Conservation (phyloP, 202 grass and related monocot species). For the Saccharum hybrid region DNA sequence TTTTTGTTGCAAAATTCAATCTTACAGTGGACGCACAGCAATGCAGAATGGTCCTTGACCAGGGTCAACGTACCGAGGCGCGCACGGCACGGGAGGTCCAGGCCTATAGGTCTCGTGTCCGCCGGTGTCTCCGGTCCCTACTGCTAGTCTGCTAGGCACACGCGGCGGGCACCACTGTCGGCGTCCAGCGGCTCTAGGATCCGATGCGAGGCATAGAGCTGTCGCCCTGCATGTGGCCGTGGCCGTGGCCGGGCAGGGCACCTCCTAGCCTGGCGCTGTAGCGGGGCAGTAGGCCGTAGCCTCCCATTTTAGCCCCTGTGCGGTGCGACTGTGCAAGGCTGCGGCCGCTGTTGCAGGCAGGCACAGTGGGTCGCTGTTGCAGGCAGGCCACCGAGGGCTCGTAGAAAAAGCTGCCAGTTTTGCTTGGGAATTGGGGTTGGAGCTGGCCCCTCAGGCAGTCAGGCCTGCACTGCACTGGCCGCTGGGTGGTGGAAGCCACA, state of each 20-base stretch:
- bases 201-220: neutral
- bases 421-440: constrained; percentile 24
- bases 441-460: neutral
- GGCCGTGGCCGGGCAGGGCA: neutral
- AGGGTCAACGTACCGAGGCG: neutral
- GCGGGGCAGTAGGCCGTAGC: neutral
- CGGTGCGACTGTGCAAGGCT: neutral
- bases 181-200: neutral
- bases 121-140: neutral
- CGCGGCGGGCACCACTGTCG: neutral
- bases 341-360: neutral
- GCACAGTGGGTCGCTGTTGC: neutral
- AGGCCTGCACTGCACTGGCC: neutral
- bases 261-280: neutral
- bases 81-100: neutral
- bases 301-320: constrained; percentile 1
- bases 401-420: constrained; percentile 5
- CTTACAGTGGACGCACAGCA: no score
- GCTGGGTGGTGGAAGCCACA: neutral
- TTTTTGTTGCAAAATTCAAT: no score
- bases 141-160: neutral
- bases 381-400: neutral
- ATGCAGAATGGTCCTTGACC: no score
- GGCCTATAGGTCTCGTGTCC: no score
- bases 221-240: neutral